Evolutionary conservation across 164 flowering plant genomes (phyloP).

Genomic region (Dillenia suffruticosa): DNA sequence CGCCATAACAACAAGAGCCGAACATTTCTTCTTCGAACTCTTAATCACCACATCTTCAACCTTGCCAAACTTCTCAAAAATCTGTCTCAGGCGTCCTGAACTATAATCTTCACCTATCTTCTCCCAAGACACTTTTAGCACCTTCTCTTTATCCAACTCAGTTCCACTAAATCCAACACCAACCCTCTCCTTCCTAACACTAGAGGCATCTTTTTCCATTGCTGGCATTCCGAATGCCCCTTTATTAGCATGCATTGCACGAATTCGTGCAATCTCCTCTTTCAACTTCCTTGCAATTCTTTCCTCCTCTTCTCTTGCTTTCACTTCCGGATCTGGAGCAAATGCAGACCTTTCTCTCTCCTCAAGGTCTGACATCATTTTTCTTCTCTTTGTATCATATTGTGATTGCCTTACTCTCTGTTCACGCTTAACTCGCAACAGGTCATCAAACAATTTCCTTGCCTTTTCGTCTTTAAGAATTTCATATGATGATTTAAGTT

Average conservation of each 20-base stretch:
- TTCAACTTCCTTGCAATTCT: conserved; percentile 50
- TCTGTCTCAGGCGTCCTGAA: conserved; percentile 43
- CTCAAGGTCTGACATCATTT: conserved; percentile 79
- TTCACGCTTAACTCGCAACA: conserved; percentile 47
- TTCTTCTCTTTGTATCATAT: conserved; percentile 49
- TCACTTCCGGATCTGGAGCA: conserved; percentile 32
- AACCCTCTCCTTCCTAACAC: conserved; percentile 9
- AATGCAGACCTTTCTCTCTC: conserved; percentile 59
- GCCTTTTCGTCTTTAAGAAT: conserved; percentile 69
- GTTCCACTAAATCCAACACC: conserved; percentile 12
- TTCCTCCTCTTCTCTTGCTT: conserved; percentile 54
- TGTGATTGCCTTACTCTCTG: conserved; percentile 34
- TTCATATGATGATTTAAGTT: conserved; percentile 62
- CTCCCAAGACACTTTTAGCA: conserved; percentile 82
- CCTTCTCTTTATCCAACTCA: conserved; percentile 47
- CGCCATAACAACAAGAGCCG: conserved; percentile 80
- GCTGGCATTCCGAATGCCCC: conserved; percentile 7
- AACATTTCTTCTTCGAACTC: conserved; percentile 53
- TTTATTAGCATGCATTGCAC: conserved; percentile 53
- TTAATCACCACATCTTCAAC: conserved; percentile 83
- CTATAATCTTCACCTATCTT: conserved; percentile 48
- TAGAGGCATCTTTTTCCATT: conserved; percentile 8
- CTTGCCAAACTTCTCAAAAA: conserved; percentile 65
- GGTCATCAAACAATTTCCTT: conserved; percentile 70
- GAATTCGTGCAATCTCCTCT: conserved; percentile 66